phyloP scores from a whole-genome alignment of 1,284 basidiomycete genomes.

The Microbotryum scabiosae region DNA sequence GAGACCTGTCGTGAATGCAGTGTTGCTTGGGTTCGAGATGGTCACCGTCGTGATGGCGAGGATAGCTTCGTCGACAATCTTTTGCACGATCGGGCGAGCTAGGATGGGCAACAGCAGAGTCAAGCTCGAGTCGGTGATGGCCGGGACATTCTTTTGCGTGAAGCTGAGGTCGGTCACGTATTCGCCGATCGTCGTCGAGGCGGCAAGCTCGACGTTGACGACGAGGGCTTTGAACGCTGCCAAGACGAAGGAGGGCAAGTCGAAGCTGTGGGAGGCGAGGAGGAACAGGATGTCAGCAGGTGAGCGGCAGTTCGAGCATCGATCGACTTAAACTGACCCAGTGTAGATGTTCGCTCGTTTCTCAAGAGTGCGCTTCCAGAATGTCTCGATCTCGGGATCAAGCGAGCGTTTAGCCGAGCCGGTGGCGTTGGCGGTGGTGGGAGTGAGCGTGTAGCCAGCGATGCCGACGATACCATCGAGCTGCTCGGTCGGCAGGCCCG shows the following conservation, averaged over 20 bases:
- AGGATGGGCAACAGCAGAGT: slow-evolving; percentile 57
- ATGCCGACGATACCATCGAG: slow-evolving; percentile 61
- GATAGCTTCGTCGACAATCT: slow-evolving; percentile 55
- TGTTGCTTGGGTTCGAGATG: slow-evolving; percentile 47
- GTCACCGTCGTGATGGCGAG: slow-evolving; percentile 54
- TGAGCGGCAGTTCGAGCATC: slow-evolving; percentile 35
- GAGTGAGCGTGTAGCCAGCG: slow-evolving; percentile 59
- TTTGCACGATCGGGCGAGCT: slow-evolving; percentile 70
- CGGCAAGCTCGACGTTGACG: slow-evolving; percentile 54
- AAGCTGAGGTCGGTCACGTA: slow-evolving; percentile 58
- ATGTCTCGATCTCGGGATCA: slow-evolving; percentile 31
- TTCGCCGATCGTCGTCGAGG: slow-evolving; percentile 56
- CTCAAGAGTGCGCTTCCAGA: slow-evolving; percentile 32
- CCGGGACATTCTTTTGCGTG: slow-evolving; percentile 47
- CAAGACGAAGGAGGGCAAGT: slow-evolving; percentile 58
- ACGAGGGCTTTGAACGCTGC: slow-evolving; percentile 57
- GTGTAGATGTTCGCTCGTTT: slow-evolving; percentile 49
- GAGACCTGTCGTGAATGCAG: slow-evolving; percentile 26
- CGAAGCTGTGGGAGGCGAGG: slow-evolving; percentile 46
- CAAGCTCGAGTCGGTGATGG: slow-evolving; percentile 17
- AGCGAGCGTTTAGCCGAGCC: slow-evolving; percentile 22
- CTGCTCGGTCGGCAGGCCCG: slow-evolving; percentile 54
- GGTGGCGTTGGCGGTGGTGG: slow-evolving; percentile 35
- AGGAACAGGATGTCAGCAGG: not conserved
- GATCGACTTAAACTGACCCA: slow-evolving; percentile 40